A percentile compares a stretch with the other conserved stretches of the same genome.
Conservation (phyloP, 306 rosid species). For the Pterocarpus santalinus region DNA sequence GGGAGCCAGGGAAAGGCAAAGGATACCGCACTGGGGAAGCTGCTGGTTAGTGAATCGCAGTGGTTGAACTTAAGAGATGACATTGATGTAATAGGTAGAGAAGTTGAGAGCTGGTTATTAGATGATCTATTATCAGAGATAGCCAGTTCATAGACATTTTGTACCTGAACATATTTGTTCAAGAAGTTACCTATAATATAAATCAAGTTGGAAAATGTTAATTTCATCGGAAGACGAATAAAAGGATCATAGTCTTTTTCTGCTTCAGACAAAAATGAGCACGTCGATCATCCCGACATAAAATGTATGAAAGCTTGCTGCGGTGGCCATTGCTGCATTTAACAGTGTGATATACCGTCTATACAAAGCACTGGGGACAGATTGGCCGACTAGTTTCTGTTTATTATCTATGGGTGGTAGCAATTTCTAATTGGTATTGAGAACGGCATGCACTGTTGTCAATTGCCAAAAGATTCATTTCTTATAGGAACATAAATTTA, state of each 20-base stretch:
- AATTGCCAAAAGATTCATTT: too few relatives aligned
- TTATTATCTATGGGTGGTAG: too few relatives aligned
- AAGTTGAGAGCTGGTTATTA: constrained; percentile 67
- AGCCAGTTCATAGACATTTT: constrained; percentile 55
- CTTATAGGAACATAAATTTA: too few relatives aligned
- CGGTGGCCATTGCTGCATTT: too few relatives aligned
- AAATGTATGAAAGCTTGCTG: too few relatives aligned
- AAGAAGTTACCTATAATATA: constrained; percentile 50
- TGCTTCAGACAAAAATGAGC: not conserved
- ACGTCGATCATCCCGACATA: too few relatives aligned
- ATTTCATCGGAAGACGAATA: constrained; percentile 69
- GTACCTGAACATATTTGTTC: constrained; percentile 44
- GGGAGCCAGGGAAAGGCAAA: constrained; percentile 55
- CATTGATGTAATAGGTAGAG: constrained; percentile 71
- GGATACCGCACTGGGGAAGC: constrained; percentile 61
- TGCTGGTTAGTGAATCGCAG: constrained; percentile 58
- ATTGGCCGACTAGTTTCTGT: too few relatives aligned
- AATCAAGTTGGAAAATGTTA: constrained; percentile 55
- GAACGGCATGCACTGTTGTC: too few relatives aligned
- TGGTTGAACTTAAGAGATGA: constrained; percentile 69
- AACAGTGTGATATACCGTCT: too few relatives aligned
- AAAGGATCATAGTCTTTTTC: constrained; percentile 41
- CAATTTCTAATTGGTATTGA: too few relatives aligned
- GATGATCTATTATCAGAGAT: constrained; percentile 80
- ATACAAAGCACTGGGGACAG: too few relatives aligned